A percentile compares a stretch with the other conserved stretches of the same genome.
Evolutionary conservation across 225 moss, liverwort and hornwort species (phyloP).

Genomic region (Climacium dendroides): DNA sequence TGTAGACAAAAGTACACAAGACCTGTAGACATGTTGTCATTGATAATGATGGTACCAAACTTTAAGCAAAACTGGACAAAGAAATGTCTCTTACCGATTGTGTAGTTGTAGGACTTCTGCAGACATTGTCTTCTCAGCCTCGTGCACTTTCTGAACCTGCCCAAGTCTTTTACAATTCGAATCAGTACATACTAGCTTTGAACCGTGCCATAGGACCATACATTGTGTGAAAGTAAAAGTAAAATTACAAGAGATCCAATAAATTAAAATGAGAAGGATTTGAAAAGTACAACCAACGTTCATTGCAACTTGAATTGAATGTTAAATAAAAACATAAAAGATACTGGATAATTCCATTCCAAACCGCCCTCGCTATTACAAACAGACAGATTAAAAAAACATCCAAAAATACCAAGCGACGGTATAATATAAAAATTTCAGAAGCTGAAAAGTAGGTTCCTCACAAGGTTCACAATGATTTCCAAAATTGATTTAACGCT

Average conservation of each 20-base stretch:
- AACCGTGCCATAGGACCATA: not conserved
- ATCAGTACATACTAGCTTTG: not conserved
- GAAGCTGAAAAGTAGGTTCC: not conserved
- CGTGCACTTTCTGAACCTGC: constrained; percentile 63
- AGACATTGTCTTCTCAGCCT: constrained; percentile 40
- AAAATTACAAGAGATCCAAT: not conserved
- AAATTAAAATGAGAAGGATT: not conserved
- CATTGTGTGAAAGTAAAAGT: not conserved
- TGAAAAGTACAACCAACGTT: not conserved
- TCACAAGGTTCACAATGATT: not conserved
- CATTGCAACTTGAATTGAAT: not conserved
- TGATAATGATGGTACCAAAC: not conserved
- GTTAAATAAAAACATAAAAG: not conserved
- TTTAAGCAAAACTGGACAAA: not conserved
- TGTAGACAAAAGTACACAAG: not conserved
- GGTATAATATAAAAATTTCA: not conserved
- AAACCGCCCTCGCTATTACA: not conserved
- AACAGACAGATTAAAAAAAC: not conserved
- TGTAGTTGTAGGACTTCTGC: constrained; percentile 40
- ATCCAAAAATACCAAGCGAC: not conserved
- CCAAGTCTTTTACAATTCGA: constrained; percentile 19
- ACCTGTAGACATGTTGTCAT: not conserved
- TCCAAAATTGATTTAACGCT: not conserved
- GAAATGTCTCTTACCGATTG: constrained; percentile 21
- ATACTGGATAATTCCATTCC: not conserved